Evolutionary conservation across 73 alveolate genomes (phyloP).

Genomic region (Tetrahymena borealis): DNA sequence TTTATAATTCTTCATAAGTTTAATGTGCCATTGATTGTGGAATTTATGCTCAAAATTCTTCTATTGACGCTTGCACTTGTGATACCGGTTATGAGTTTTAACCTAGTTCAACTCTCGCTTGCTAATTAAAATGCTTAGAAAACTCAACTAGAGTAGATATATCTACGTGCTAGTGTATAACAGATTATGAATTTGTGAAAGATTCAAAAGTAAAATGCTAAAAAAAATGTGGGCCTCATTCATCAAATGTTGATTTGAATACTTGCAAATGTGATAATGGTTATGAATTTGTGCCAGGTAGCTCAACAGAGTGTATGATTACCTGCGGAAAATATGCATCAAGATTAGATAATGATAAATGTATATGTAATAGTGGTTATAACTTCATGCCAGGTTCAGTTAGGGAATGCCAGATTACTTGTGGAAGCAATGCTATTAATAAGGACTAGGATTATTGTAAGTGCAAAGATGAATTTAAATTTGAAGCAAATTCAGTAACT

Average conservation of each 20-base stretch:
- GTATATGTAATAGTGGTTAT: not conserved
- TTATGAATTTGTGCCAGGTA: not conserved
- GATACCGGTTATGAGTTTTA: not conserved
- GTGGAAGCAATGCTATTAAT: not conserved
- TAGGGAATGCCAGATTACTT: not conserved
- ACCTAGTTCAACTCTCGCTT: not conserved
- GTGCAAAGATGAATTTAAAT: not conserved
- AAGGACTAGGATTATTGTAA: not conserved
- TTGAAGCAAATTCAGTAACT: not conserved
- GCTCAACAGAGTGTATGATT: not conserved
- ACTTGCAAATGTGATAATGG: not conserved
- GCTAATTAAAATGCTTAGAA: not conserved
- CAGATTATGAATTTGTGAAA: not conserved
- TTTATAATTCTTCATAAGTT: not conserved
- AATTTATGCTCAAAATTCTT: not conserved
- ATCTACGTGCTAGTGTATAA: not conserved
- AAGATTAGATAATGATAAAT: not conserved
- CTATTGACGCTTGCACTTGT: not conserved
- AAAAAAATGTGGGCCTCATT: not conserved
- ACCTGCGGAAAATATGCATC: not conserved
- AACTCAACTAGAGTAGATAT: not conserved
- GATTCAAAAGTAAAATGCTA: not conserved
- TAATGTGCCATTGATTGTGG: not conserved
- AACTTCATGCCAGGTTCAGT: not conserved
- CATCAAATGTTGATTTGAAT: not conserved